Evolutionary conservation across 305 asterid genomes (phyloP).

Genomic region (Fraxinus nigra): DNA sequence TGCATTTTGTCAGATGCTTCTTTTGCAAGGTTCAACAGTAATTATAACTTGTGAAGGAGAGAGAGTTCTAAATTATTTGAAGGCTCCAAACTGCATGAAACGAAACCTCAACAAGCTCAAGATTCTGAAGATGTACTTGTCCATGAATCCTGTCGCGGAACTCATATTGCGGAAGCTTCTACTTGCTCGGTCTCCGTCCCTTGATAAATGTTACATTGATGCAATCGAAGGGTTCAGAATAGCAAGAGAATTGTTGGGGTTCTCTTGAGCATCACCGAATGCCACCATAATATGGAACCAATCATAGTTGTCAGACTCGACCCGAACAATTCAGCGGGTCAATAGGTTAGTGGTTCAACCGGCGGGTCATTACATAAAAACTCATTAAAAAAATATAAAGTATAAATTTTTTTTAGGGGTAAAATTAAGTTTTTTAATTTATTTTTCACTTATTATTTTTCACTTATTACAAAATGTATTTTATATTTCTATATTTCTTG

Average conservation of each 20-base stretch:
- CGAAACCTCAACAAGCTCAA: background rate
- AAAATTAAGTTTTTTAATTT: no score
- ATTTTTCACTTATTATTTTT: no score
- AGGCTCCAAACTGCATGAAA: background rate
- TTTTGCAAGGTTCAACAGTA: background rate
- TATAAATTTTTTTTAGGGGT: no score
- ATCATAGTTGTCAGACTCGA: no score
- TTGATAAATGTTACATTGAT: background rate
- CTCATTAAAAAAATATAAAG: no score
- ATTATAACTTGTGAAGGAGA: background rate
- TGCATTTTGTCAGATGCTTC: background rate
- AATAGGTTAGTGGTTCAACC: no score
- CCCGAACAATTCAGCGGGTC: no score
- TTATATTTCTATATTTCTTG: no score
- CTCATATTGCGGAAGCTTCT: background rate
- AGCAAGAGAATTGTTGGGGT: background rate
- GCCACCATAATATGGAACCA: no score
- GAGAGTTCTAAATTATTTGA: background rate
- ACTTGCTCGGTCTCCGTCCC: background rate
- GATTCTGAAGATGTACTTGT: background rate
- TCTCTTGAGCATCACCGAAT: conserved; percentile 5
- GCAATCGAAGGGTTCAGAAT: background rate
- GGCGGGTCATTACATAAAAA: no score
- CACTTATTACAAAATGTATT: no score
- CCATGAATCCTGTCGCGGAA: background rate